Evolutionary conservation across 2,329 filamentous ascomycete genomes (phyloP).

Genomic region (Exophiala spinifera): DNA sequence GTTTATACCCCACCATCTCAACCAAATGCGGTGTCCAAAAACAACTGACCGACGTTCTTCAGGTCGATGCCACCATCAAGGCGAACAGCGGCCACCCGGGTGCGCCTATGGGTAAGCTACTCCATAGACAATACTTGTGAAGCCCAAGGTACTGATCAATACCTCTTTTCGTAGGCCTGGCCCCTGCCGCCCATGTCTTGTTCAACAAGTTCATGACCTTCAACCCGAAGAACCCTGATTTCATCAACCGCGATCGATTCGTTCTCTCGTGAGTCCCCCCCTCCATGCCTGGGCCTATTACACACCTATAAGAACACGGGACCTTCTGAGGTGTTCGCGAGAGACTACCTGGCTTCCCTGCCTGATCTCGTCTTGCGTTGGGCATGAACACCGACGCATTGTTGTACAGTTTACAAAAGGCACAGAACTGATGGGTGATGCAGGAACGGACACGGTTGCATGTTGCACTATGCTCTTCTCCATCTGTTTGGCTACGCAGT

Average conservation of each 20-base stretch:
- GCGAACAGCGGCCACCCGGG: constrained; percentile 98
- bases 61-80: constrained; percentile 96
- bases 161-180: constrained; percentile 63
- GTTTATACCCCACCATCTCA: constrained; percentile 42
- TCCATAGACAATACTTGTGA: not conserved
- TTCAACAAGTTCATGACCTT: constrained; percentile 99
- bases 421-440: constrained; percentile 14
- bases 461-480: constrained; percentile 98
- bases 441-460: constrained; percentile 97
- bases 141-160: not conserved
- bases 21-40: constrained; percentile 1
- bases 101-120: constrained; percentile 74
- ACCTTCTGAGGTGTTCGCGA: no score
- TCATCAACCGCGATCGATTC: constrained; percentile 97
- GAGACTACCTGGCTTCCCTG: no score
- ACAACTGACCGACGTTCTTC: constrained; percentile 19
- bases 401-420: no score
- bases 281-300: not conserved
- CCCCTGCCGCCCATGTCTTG: constrained; percentile 90
- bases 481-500: constrained; percentile 92
- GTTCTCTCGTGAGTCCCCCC: constrained; percentile 83
- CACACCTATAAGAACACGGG: not conserved
- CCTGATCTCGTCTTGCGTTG: no score
- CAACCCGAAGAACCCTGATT: constrained; percentile 98
- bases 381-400: no score